Conservation (phyloP, 192 early-diverging fungal genomes). For the Glomus cerebriforme region DNA sequence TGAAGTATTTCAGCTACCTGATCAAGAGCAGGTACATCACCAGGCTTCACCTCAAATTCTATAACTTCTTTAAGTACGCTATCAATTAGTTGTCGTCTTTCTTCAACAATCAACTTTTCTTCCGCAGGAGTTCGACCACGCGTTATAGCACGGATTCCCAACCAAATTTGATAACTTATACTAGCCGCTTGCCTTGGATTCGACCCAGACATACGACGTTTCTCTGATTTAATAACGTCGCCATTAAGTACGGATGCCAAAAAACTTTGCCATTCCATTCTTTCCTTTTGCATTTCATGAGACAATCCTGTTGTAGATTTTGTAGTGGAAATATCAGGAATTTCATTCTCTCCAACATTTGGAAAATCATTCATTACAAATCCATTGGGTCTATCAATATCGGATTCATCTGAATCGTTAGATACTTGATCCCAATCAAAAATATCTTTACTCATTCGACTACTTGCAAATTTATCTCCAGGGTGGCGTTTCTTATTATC, state of each 20-base stretch:
- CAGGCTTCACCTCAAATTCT: conserved; percentile 54
- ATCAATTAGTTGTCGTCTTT: conserved; percentile 62
- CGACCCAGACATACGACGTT: conserved; percentile 63
- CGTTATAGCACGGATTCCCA: conserved; percentile 67
- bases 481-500: not conserved
- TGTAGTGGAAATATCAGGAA: not conserved
- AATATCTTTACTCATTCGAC: not conserved
- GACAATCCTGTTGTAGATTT: not conserved
- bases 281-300: conserved; percentile 60
- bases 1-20: conserved; percentile 72
- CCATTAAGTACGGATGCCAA: conserved; percentile 77
- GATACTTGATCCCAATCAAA: conserved; percentile 12
- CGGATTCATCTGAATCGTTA: conserved; percentile 18
- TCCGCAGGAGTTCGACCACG: conserved; percentile 61
- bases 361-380: not conserved
- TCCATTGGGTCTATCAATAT: not conserved
- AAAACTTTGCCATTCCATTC: conserved; percentile 86
- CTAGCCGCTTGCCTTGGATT: conserved; percentile 18
- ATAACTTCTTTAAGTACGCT: conserved; percentile 60
- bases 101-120: conserved; percentile 69
- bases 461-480: not conserved
- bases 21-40: conserved; percentile 45
- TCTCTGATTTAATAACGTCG: conserved; percentile 83
- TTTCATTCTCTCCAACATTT: not conserved
- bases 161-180: conserved; percentile 61